phyloP scores from a whole-genome alignment of 192 early-diverging fungal species.

The Linnemannia hyalina region DNA sequence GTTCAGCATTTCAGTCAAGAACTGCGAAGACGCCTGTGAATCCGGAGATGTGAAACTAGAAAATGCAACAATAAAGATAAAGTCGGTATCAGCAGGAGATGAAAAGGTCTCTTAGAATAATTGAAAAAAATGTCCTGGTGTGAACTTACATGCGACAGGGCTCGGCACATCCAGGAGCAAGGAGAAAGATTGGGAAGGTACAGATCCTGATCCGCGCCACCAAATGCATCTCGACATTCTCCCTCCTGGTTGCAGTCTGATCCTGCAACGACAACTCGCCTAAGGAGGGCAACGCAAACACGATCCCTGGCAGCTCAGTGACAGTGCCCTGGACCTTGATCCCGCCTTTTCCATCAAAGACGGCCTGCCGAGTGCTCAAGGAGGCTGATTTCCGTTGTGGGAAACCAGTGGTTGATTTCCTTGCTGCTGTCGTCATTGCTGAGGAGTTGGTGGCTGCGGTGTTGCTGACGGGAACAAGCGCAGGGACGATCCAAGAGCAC shows the following conservation, averaged over 20 bases:
- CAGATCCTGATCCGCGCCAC: slow-evolving; percentile 27
- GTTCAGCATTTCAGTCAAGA: slow-evolving; percentile 23
- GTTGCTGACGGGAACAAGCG: slow-evolving; percentile 16
- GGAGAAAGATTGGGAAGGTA: slow-evolving; percentile 29
- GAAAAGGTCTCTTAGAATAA: no score
- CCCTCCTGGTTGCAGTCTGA: not conserved
- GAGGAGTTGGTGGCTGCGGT: not conserved
- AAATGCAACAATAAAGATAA: not conserved
- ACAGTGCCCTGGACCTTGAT: slow-evolving; percentile 29
- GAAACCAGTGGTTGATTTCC: not conserved
- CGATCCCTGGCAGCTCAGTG: slow-evolving; percentile 26
- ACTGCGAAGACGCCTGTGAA: slow-evolving; percentile 5
- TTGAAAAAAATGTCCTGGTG: not conserved
- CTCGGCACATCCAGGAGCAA: slow-evolving; percentile 23
- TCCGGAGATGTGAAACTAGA: slow-evolving; percentile 32
- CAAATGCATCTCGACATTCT: slow-evolving; percentile 47
- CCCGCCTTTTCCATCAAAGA: slow-evolving; percentile 32
- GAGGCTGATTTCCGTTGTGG: slow-evolving; percentile 20
- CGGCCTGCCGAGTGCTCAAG: slow-evolving; percentile 14
- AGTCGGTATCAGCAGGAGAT: not conserved
- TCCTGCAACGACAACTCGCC: not conserved
- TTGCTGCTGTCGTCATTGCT: not conserved
- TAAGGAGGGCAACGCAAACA: slow-evolving; percentile 13
- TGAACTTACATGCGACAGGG: slow-evolving; percentile 34
- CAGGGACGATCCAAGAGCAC: slow-evolving; percentile 42